Evolutionary conservation across 257 asterid species (phyloP), one percentile per base, ranked within the genome.

Genomic region (Dorcoceras hygrometricum): DNA sequence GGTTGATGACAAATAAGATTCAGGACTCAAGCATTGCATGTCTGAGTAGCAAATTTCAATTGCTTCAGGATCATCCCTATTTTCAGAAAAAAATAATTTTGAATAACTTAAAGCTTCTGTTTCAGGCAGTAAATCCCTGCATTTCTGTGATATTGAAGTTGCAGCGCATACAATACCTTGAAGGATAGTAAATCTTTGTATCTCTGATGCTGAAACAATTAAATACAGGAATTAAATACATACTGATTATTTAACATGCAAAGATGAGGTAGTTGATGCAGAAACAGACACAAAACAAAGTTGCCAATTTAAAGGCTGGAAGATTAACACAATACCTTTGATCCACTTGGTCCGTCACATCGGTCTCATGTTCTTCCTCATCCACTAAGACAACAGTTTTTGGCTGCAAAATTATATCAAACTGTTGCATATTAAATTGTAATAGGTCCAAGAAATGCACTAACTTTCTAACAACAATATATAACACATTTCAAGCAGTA

Each of bases 21-120:
- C 87, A 3, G 99, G 97, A 63, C 85, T 86, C 78, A 94, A 88
- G 73, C 95, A 86, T 24, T 85, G 80, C 84, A 88, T 66, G 88
- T 90, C 96, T 14, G 87, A 76, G 74, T 69, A 72, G 65, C 75
- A 70, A 64, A 94, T 86, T 78, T 90, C 95, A 72, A 89, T 53
- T 29, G 96, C 79, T 73, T 82, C 78, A 7, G 96, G 90, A 83
- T 87, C 97, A 79, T 87, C 84, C 82, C 99, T 90, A 46, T 63
- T 71, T 73, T 66, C 77, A 65, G 11, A 67, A 74, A 75, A n/a
- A 76, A 79, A 62, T 12, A 57, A 26, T 68, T 62, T 71, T 71
- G 69, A 62, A 58, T 66, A 60, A 48, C 43, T 72, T 34, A 64
- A 66, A 59, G 58, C 8, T 62, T 18, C 48, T 39, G 26, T 58